phyloP scores from a whole-genome alignment of 257 asterid species.

The Prunella vulgaris region DNA sequence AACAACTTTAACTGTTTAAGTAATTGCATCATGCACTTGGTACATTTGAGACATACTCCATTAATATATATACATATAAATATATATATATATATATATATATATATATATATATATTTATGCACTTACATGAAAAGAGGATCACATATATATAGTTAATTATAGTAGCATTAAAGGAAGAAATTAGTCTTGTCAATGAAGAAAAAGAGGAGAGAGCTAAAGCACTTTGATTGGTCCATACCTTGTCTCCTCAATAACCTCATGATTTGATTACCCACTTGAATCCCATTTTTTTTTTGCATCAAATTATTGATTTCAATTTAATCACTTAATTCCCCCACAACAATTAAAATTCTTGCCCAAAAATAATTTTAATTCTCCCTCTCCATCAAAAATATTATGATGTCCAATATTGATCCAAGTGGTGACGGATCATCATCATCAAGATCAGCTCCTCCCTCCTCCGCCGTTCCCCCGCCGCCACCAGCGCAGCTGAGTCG shows the following conservation, averaged over 20 bases:
- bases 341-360: not conserved
- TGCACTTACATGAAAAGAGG: not conserved
- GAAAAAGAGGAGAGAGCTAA: conserved; percentile 46
- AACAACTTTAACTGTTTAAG: too few relatives aligned
- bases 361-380: too few relatives aligned
- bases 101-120: not conserved
- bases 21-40: too few relatives aligned
- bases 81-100: not conserved
- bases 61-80: not conserved
- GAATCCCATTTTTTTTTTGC: conserved; percentile 11
- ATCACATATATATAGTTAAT: conserved; percentile 17
- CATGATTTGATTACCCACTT: conserved; percentile 51
- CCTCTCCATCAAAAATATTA: not conserved
- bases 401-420: conserved; percentile 51
- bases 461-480: conserved; percentile 4
- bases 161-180: conserved; percentile 47
- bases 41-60: too few relatives aligned
- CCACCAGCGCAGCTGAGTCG: conserved; percentile 57
- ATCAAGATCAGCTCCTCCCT: conserved; percentile 29
- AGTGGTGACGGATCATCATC: conserved; percentile 47
- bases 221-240: conserved; percentile 72
- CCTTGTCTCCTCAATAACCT: conserved; percentile 48
- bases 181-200: conserved; percentile 46
- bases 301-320: not conserved
- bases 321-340: not conserved